Evolutionary conservation across 2,329 filamentous ascomycete species (phyloP).

Genomic region (Parasarocladium wereldwijsianum): DNA sequence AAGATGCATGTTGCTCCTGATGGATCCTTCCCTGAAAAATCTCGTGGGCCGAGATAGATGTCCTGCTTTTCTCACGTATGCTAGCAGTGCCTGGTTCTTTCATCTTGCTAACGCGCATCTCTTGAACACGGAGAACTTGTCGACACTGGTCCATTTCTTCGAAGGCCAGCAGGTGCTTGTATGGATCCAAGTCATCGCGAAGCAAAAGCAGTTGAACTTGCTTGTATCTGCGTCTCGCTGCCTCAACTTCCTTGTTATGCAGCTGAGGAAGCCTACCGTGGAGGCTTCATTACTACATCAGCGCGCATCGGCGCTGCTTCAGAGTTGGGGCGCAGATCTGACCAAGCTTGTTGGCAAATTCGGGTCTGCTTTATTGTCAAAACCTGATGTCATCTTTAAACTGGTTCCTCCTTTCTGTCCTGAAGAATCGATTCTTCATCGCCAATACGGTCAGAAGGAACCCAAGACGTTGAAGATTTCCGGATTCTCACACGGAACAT

Average conservation of each 20-base stretch:
- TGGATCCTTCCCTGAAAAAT: conserved; percentile 6
- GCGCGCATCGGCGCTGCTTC: conserved; percentile 11
- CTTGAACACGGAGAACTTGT: conserved; percentile 4
- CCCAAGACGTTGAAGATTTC: conserved; percentile 7
- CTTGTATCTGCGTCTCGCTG: background rate
- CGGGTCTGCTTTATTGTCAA: conserved; percentile 10
- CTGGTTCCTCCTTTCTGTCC: conserved; percentile 19
- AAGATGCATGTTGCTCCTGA: conserved; percentile 10
- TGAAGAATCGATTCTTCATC: background rate
- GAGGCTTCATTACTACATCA: background rate
- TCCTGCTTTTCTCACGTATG: conserved; percentile 11
- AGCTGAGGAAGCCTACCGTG: background rate
- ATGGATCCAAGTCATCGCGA: conserved; percentile 18
- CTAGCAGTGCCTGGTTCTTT: conserved; percentile 11
- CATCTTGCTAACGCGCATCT: conserved; percentile 9
- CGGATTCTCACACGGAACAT: conserved; percentile 7
- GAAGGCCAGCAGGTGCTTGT: conserved; percentile 10
- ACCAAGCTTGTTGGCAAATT: conserved; percentile 21
- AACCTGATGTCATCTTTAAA: conserved; percentile 20
- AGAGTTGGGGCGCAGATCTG: conserved; percentile 19
- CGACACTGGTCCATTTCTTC: conserved; percentile 12
- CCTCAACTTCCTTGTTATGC: conserved; percentile 12
- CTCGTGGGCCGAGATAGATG: conserved; percentile 4
- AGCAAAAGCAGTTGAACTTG: conserved; percentile 5
- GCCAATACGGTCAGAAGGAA: conserved; percentile 1